Conservation (phyloP, 306 rosid species). For the Mucuna pruriens region DNA sequence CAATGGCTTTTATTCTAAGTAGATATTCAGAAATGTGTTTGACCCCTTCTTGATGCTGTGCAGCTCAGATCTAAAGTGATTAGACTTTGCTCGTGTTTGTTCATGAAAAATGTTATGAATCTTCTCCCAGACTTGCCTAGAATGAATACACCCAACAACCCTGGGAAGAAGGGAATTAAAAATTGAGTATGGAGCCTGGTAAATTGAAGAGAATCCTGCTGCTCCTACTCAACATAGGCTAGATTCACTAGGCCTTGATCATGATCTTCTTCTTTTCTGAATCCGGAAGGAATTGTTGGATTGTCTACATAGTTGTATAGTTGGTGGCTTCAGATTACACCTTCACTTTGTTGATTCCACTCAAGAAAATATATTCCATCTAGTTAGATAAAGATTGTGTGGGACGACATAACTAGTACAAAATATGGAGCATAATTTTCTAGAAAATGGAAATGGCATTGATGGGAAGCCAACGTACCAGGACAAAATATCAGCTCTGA, state of each 20-base stretch:
- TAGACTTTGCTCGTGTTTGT: not conserved
- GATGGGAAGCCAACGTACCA: not conserved
- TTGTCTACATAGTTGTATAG: not conserved
- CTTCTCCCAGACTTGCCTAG: not conserved
- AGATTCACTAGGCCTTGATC: not conserved
- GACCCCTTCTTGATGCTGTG: not conserved
- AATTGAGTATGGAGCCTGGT: not conserved
- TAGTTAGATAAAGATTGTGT: not conserved
- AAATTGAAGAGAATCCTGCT: not conserved
- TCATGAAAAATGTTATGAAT: not conserved
- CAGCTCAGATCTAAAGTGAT: not conserved
- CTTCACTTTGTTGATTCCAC: not conserved
- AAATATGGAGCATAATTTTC: not conserved
- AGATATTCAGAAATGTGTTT: not conserved
- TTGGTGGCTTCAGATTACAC: not conserved
- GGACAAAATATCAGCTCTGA: not conserved
- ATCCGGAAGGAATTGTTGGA: not conserved
- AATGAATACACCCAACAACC: not conserved
- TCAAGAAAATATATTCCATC: not conserved
- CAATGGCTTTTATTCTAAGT: not conserved
- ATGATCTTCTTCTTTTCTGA: not conserved
- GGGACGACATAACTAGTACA: not conserved
- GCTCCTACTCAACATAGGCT: not conserved
- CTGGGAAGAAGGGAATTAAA: not conserved
- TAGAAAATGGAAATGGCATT: not conserved